A percentile compares a stretch with the other conserved stretches of the same genome.
Evolutionary conservation across 352 stramenopile species (phyloP).

Genomic region (Phytophthora niederhauseri): DNA sequence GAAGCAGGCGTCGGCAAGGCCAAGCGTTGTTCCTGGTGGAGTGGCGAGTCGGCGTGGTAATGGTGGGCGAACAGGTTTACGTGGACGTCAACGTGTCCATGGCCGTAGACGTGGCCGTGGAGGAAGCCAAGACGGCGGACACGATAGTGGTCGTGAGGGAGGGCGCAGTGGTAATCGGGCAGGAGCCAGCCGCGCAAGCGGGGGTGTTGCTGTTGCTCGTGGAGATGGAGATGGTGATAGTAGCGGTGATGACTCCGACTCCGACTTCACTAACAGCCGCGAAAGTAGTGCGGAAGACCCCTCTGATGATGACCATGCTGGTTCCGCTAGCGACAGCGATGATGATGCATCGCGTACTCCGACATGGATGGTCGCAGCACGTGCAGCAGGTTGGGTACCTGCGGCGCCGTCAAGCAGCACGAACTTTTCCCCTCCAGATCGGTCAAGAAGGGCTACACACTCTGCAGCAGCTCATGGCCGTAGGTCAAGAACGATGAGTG

Average conservation of each 20-base stretch:
- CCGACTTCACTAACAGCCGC: background rate
- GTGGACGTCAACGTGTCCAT: no score
- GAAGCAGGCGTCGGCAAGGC: background rate
- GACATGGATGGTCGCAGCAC: background rate
- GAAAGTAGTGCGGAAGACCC: background rate
- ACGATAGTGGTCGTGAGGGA: no score
- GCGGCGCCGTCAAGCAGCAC: background rate
- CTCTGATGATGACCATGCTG: background rate
- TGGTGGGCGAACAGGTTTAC: background rate
- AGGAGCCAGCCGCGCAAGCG: no score
- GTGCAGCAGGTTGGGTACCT: background rate
- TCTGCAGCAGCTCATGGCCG: background rate
- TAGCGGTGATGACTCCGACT: background rate
- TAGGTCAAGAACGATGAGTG: background rate
- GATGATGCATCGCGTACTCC: background rate
- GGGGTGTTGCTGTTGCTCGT: background rate
- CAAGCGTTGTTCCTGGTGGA: background rate
- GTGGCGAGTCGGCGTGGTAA: background rate
- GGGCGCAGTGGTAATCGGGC: no score
- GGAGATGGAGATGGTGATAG: conserved; percentile 13
- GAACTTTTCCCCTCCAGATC: no score
- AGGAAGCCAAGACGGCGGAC: no score
- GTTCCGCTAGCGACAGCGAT: background rate
- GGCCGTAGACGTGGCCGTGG: no score
- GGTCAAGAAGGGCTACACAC: background rate